Percentiles rank a stretch among this genome's conserved stretches.
Evolutionary conservation across 495 filamentous ascomycete genomes (phyloP).

Genomic region (Pseudevernia furfuracea): DNA sequence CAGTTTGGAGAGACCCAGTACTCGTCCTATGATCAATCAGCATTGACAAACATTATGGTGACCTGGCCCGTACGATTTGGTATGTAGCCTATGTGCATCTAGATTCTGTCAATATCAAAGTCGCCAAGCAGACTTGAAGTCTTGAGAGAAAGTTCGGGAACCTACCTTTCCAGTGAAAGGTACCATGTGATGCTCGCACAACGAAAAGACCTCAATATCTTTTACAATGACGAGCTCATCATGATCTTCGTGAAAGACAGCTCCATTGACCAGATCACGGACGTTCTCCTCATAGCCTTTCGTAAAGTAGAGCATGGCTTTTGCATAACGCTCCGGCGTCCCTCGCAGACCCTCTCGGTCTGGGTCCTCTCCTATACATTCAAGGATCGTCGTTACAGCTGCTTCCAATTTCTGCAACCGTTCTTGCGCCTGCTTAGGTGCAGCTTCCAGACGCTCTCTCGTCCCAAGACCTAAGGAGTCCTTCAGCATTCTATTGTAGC

Average conservation of each 20-base stretch:
- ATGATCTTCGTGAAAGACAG: constrained; percentile 94
- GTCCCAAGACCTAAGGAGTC: constrained; percentile 59
- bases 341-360: constrained; percentile 80
- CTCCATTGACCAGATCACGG: constrained; percentile 82
- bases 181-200: constrained; percentile 97
- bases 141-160: background rate
- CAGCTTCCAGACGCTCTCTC: constrained; percentile 70
- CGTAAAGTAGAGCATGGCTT: constrained; percentile 98
- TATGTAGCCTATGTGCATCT: constrained; percentile 99
- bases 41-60: background rate
- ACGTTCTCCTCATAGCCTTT: constrained; percentile 98
- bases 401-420: constrained; percentile 71
- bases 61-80: constrained; percentile 46
- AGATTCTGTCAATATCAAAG: constrained; percentile 15
- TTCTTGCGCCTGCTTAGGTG: constrained; percentile 59
- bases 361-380: constrained; percentile 94
- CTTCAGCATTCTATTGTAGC: constrained; percentile 1
- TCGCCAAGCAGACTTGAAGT: background rate
- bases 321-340: constrained; percentile 87
- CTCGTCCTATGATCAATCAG: constrained; percentile 63
- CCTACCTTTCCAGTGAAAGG: constrained; percentile 86
- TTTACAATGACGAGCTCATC: constrained; percentile 97
- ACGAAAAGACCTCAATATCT: constrained; percentile 90
- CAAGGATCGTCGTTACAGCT: constrained; percentile 82
- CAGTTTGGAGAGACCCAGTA: constrained; percentile 91